A percentile compares a stretch with the other conserved stretches of the same genome.
Conservation (phyloP, 148 eudicot genomes). For the Rheum nobile region DNA sequence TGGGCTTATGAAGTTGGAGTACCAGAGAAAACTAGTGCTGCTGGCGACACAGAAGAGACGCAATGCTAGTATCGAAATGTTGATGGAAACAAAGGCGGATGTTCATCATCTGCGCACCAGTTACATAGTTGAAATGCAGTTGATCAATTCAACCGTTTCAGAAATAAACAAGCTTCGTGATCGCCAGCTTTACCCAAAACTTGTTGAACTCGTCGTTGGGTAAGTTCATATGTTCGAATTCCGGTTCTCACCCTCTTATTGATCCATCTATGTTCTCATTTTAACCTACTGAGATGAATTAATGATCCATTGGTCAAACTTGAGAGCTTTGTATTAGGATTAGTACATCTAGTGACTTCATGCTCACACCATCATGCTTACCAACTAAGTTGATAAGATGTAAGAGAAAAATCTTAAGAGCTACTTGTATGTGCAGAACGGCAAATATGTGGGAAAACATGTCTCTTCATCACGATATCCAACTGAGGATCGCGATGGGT, state of each 20-base stretch:
- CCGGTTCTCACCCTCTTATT: too few species aligned
- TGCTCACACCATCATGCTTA: too few species aligned
- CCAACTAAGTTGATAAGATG: too few species aligned
- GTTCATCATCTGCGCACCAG: conserved; percentile 90
- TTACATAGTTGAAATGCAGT: conserved; percentile 94
- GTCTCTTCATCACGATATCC: conserved; percentile 44
- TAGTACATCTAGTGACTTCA: too few species aligned
- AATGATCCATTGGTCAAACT: background rate
- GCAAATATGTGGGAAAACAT: conserved; percentile 78
- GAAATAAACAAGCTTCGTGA: conserved; percentile 89
- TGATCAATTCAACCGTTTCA: conserved; percentile 82
- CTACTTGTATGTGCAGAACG: conserved; percentile 41
- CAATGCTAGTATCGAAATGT: conserved; percentile 50
- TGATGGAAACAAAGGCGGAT: conserved; percentile 93
- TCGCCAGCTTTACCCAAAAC: conserved; percentile 78
- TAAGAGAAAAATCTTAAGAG: too few species aligned
- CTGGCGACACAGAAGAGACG: conserved; percentile 80
- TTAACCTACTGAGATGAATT: too few species aligned
- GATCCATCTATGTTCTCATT: too few species aligned
- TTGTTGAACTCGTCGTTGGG: conserved; percentile 74
- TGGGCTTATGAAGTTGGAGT: conserved; percentile 84
- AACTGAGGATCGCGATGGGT: conserved; percentile 33
- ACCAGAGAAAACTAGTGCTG: conserved; percentile 66
- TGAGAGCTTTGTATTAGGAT: background rate
- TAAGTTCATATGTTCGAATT: conserved; percentile 18